Base-by-base conservation (phyloP, 1,139 yeast genomes). In the Nakaseomyces uthaithaninus region DNA sequence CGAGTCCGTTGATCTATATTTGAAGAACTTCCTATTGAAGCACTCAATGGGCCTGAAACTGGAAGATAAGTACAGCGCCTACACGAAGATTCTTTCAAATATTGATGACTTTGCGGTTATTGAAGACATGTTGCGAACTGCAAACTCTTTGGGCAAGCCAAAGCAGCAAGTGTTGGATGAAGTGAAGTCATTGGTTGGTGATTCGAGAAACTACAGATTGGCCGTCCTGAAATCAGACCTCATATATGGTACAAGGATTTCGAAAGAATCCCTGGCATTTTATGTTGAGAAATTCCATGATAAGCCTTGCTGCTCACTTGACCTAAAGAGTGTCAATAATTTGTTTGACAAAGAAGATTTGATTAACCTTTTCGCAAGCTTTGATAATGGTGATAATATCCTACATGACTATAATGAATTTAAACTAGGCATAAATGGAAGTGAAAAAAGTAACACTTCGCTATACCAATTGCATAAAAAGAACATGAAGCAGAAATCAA, bases 281-380 rank as follows among this genome's bases (percentile, higher is more conserved):
- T 60, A 59, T 38, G 39, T 59, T 17, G 45, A 45, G 10, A 49
- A 47, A 25, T 57, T 47, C 36, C 58, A 58, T 38, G 50, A 57
- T 27, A 60, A 59, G 38, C 57, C 60, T 11, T 59, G 64, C 38
- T 57, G 60, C 44, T 33, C 49, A 5, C 36, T 48, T 24, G 64
- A 60, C 42, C 27, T 60, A 15, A 25, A 35, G 12, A 42, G 45
- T 23, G 55, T 54, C 27, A 25, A 14, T 14, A 37, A 39, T 2
- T 9, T 42, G 11, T 26, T 56, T 1, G 37, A 50, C 24, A 19
- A 33, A 10, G 17, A n/a, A 7, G 40, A 31, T 3, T 19, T 31
- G 17, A 19, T 51, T 5, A 27, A 31, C 19, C 22, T 36, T 2
- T 39, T 44, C 15, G 39, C 51, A 17, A 14, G 22, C 2, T 25